Conservation (phyloP, 2,329 filamentous ascomycete species). For the Hymenoscyphus linearis region DNA sequence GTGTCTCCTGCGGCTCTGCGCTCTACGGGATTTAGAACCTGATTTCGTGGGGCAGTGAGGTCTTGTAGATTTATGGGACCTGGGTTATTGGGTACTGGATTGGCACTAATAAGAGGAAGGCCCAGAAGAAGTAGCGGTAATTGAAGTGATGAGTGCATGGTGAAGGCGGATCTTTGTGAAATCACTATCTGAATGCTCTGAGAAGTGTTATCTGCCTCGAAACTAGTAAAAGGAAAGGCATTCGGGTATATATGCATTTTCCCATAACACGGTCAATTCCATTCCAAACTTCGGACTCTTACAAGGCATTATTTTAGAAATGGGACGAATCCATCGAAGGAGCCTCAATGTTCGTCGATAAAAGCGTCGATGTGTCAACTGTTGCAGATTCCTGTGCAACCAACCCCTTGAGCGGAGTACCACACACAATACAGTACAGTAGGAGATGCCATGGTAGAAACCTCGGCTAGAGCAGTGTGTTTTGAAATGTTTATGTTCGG, state of each 20-base stretch:
- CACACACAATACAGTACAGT: not conserved
- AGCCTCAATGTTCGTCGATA: not conserved
- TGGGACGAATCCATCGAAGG: not conserved
- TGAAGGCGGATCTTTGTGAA: not conserved
- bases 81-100: not conserved
- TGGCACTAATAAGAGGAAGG: not conserved
- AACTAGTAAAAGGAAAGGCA: not conserved
- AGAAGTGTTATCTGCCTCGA: not conserved
- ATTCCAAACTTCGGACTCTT: not conserved
- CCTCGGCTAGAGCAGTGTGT: too few species aligned
- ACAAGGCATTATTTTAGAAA: not conserved
- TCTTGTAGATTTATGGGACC: too few species aligned
- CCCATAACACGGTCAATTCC: not conserved
- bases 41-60: too few species aligned
- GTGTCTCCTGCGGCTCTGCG: slow-evolving; percentile 4
- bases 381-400: not conserved
- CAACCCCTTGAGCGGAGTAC: not conserved
- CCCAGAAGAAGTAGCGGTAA: not conserved
- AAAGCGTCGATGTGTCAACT: not conserved
- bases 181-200: not conserved
- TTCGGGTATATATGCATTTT: not conserved
- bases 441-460: not conserved
- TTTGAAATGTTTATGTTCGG: too few species aligned
- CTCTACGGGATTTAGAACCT: too few species aligned
- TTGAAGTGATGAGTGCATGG: not conserved